Base-by-base conservation (phyloP, 2,329 filamentous ascomycete genomes). In the Trichoderma gracile region DNA sequence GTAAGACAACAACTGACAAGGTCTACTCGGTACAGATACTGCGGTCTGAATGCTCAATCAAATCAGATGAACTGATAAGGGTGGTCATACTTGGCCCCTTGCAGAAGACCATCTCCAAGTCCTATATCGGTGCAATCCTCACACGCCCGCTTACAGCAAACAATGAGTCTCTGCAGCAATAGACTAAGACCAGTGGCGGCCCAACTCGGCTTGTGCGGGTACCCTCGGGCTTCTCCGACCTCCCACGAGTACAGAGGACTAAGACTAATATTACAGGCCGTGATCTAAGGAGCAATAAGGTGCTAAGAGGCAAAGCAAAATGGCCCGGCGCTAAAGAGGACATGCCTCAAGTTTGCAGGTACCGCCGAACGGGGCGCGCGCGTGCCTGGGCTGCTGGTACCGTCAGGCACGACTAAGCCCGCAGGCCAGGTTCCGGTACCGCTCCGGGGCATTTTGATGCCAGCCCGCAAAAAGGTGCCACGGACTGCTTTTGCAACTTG, bases 341-440 rank as follows among this genome's bases (percentile, higher is more conserved):
- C 2, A 30, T 3, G n/a, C 3, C 3, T 45, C 8, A 5, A 30
- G 30, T 14, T 25, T n/a, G 15, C 2, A n/a, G 19, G 52, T 23
- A 25, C 52, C 19, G 33, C 12, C 23, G 3, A 15, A 10, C 8
- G 12, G 15, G 33, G 33, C 19, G 52, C 33, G 17, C 33, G 23
- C 10, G 12, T 42, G 33, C 30, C 27, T 52, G 17, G n/a, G 47
- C 27, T 12, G 10, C 25, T 30, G 8, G 49, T 52, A 23, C 21
- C 25, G 33, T 25, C 43, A 49, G 46, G 45, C 57, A 61, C 63
- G 57, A 65, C 63, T 65, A 65, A 65, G 63, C 63, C 63, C 30
- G 45, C 21, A 47, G 53, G 10, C 33, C 33, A 8, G 10, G 33
- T 38, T 64, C 64, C 64, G 64, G 60, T 66, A 64, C 64, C 64